A percentile compares a stretch with the other conserved stretches of the same genome.
phyloP scores from a whole-genome alignment of 1,139 yeast genomes.

The Diutina ranongensis region DNA sequence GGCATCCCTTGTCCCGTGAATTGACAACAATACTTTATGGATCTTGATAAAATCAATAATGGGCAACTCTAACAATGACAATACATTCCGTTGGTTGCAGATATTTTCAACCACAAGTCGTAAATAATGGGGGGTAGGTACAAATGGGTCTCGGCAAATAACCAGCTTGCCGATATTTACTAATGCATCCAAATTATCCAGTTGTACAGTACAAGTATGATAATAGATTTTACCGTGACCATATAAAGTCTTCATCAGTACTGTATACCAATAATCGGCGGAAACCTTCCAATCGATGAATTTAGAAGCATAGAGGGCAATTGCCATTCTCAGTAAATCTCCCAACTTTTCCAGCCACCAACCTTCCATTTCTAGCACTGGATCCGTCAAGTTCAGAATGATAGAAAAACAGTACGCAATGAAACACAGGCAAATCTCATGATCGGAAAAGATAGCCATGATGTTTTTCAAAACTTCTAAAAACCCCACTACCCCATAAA shows the following conservation, averaged over 20 bases:
- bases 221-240: conserved; percentile 76
- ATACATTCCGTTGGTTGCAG: conserved; percentile 57
- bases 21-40: conserved; percentile 44
- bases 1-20: conserved; percentile 15
- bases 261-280: conserved; percentile 68
- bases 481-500: conserved; percentile 69
- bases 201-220: conserved; percentile 76
- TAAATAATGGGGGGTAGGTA: conserved; percentile 68
- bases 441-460: conserved; percentile 42
- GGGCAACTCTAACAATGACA: conserved; percentile 45
- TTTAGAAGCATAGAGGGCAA: conserved; percentile 64
- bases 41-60: conserved; percentile 57
- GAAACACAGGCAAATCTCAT: conserved; percentile 36
- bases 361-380: conserved; percentile 45
- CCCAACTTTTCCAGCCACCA: conserved; percentile 77
- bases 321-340: conserved; percentile 73
- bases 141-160: conserved; percentile 69
- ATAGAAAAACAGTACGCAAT: conserved; percentile 41
- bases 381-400: conserved; percentile 41
- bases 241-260: conserved; percentile 57
- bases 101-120: conserved; percentile 69
- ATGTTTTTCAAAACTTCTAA: conserved; percentile 71
- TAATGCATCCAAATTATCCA: conserved; percentile 67
- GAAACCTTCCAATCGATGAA: conserved; percentile 74
- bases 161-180: conserved; percentile 72